These are phyloP conservation scores for Ramaria sp. DNA, from an alignment of 768 basidiomycete genomes.

Conservation along the genomic window DNA sequence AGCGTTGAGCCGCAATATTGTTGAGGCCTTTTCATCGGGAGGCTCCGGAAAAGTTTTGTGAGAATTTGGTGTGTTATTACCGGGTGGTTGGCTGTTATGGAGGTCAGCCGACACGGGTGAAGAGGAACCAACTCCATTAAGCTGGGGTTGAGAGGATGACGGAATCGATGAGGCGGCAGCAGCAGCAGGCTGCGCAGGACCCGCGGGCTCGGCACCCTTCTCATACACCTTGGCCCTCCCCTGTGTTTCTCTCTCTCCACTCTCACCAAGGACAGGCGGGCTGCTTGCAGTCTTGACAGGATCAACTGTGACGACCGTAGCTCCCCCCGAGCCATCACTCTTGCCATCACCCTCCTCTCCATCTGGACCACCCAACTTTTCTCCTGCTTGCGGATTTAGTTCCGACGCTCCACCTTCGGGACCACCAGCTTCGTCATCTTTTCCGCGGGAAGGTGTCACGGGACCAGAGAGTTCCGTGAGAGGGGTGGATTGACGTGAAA, in stretches of 20 bases:
- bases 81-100: background rate
- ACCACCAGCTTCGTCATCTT: slow-evolving; percentile 37
- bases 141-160: slow-evolving; percentile 14
- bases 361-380: slow-evolving; percentile 13
- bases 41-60: slow-evolving; percentile 16
- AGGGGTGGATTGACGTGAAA: slow-evolving; percentile 55
- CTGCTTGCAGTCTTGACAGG: background rate
- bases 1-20: slow-evolving; percentile 55
- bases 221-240: background rate
- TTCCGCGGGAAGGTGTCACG: slow-evolving; percentile 18
- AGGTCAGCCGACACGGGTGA: background rate
- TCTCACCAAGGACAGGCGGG: slow-evolving; percentile 11
- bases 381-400: background rate
- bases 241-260: slow-evolving; percentile 17
- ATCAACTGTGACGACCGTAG: background rate
- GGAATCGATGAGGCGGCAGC: slow-evolving; percentile 9
- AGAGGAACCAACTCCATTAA: background rate
- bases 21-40: slow-evolving; percentile 39
- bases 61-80: slow-evolving; percentile 3
- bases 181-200: background rate
- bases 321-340: slow-evolving; percentile 12
- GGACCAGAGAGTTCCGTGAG: slow-evolving; percentile 69
- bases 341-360: slow-evolving; percentile 12
- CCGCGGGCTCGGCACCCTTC: background rate
- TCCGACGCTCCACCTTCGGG: slow-evolving; percentile 16